A percentile compares a stretch with the other conserved stretches of the same genome.
These are phyloP conservation scores for Talaromyces pinophilus DNA, from an alignment of 2,329 filamentous ascomycete species.

Conservation along the genomic window DNA sequence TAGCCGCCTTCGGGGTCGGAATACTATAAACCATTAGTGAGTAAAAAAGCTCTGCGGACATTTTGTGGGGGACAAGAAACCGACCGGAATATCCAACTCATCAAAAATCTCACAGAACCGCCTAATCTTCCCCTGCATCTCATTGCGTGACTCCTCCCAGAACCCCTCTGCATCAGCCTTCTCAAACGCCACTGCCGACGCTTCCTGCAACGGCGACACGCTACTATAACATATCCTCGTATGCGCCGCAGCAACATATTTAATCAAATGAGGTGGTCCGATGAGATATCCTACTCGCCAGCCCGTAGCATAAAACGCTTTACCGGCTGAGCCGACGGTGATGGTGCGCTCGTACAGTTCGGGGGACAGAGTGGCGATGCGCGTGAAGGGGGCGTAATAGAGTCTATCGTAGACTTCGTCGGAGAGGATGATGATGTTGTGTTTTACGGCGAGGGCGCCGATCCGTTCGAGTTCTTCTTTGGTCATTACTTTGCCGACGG, in stretches of 20 bases:
- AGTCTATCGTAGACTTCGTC: slow-evolving; percentile 94
- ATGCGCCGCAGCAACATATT: slow-evolving; percentile 88
- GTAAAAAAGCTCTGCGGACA: not conserved
- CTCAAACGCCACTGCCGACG: slow-evolving; percentile 90
- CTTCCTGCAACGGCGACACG: slow-evolving; percentile 91
- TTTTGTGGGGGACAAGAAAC: not conserved
- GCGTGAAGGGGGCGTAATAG: slow-evolving; percentile 92
- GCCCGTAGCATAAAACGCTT: slow-evolving; percentile 97
- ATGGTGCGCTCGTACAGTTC: slow-evolving; percentile 85
- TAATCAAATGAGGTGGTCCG: slow-evolving; percentile 82
- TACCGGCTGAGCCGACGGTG: slow-evolving; percentile 93
- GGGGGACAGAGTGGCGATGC: slow-evolving; percentile 85
- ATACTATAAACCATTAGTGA: slow-evolving; percentile 51
- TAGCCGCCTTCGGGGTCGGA: slow-evolving; percentile 95
- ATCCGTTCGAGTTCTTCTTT: slow-evolving; percentile 79
- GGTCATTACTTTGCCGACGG: slow-evolving; percentile 93
- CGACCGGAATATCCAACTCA: slow-evolving; percentile 67
- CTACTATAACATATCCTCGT: slow-evolving; percentile 95
- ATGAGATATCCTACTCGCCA: slow-evolving; percentile 97
- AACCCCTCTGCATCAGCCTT: slow-evolving; percentile 81
- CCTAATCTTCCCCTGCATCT: slow-evolving; percentile 89
- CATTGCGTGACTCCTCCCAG: slow-evolving; percentile 78
- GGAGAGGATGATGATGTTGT: slow-evolving; percentile 90
- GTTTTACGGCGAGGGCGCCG: slow-evolving; percentile 83
- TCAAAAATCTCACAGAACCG: slow-evolving; percentile 80